Conservation (phyloP, 139 green algal genomes). For the Eudorina sp. region DNA sequence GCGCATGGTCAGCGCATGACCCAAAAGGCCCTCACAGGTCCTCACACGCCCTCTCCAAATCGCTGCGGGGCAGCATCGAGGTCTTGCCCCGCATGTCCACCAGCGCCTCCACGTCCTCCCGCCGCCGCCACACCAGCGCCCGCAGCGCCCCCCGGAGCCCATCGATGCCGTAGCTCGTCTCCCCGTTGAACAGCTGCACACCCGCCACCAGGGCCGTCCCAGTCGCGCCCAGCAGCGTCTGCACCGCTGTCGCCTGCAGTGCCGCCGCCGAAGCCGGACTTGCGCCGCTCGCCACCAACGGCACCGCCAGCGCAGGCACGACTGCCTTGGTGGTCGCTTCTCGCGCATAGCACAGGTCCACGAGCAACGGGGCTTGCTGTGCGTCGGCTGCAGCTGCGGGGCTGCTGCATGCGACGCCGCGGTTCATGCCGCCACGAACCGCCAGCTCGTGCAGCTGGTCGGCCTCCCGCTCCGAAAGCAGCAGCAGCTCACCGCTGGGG, state of each 20-base stretch:
- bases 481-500: slow-evolving; percentile 45
- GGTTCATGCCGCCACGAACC: slow-evolving; percentile 10
- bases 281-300: too few relatives aligned
- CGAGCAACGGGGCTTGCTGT: not conserved
- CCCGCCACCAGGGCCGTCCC: slow-evolving; percentile 33
- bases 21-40: not conserved
- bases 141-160: slow-evolving; percentile 35
- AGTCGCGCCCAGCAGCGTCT: not conserved
- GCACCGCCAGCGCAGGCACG: not conserved
- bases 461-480: slow-evolving; percentile 72
- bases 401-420: too few relatives aligned
- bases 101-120: slow-evolving; percentile 56
- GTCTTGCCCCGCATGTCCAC: slow-evolving; percentile 59
- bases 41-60: slow-evolving; percentile 63
- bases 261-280: too few relatives aligned
- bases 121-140: slow-evolving; percentile 35
- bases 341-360: slow-evolving; percentile 6
- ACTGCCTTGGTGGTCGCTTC: not conserved
- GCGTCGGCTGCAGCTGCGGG: too few relatives aligned
- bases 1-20: too few relatives aligned
- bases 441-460: slow-evolving; percentile 56
- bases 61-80: slow-evolving; percentile 50
- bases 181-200: slow-evolving; percentile 62
- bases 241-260: not conserved
- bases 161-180: slow-evolving; percentile 39